Evolutionary conservation across 352 stramenopile species (phyloP).

Genomic region (Phytopythium kandeliae): DNA sequence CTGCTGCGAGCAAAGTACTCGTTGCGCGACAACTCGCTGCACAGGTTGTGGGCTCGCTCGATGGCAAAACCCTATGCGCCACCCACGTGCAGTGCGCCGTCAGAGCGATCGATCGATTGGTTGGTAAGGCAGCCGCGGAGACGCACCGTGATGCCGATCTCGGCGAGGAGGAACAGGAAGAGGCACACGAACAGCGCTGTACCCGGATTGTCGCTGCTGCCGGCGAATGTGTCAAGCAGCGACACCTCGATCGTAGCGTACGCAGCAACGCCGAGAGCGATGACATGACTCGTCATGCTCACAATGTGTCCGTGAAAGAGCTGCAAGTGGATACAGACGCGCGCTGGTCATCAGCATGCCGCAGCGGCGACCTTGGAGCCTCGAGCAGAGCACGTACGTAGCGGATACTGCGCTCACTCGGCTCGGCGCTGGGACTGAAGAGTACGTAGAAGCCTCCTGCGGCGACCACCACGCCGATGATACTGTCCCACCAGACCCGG

Average conservation of each 20-base stretch:
- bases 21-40: constrained; percentile 68
- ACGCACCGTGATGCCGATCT: constrained; percentile 60
- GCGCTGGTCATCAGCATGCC: background rate
- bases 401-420: constrained; percentile 29
- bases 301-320: constrained; percentile 49
- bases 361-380: background rate
- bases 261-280: constrained; percentile 46
- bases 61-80: constrained; percentile 38
- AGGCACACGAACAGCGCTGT: constrained; percentile 63
- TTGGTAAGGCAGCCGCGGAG: background rate
- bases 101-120: background rate
- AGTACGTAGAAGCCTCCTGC: constrained; percentile 51
- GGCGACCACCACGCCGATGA: constrained; percentile 48
- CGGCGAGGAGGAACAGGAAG: constrained; percentile 39
- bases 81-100: background rate
- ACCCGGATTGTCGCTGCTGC: constrained; percentile 22
- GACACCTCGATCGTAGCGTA: constrained; percentile 57
- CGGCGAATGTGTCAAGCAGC: constrained; percentile 50
- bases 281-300: constrained; percentile 50
- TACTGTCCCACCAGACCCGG: constrained; percentile 74
- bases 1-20: constrained; percentile 50
- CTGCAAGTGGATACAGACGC: constrained; percentile 21
- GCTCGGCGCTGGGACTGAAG: constrained; percentile 34
- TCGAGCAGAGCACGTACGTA: constrained; percentile 9
- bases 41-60: constrained; percentile 46